Evolutionary conservation across 257 asterid species (phyloP).

Genomic region (Solanum sejunctum): DNA sequence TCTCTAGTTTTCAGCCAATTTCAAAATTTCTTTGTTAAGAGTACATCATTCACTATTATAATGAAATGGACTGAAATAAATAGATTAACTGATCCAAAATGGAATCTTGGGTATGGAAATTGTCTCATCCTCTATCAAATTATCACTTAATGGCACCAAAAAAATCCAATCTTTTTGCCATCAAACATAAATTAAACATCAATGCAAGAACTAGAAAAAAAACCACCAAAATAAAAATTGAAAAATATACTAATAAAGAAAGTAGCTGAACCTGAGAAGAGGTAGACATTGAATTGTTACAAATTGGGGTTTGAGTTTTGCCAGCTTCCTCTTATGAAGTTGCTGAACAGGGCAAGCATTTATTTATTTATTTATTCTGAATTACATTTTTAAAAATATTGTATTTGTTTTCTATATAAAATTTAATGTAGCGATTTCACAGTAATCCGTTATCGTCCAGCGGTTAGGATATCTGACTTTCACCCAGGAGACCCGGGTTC

Average conservation of each 20-base stretch:
- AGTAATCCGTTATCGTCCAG: slow-evolving; percentile 61
- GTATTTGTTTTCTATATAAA: accelerated
- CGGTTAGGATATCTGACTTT: slow-evolving; percentile 98
- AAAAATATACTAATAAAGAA: not conserved
- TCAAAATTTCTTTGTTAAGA: too few relatives aligned
- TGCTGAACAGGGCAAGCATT: not conserved
- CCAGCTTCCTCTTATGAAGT: not conserved
- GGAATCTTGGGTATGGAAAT: too few relatives aligned
- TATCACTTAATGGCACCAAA: slow-evolving; percentile 41
- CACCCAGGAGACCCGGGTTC: slow-evolving; percentile 98
- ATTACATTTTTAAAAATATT: too few relatives aligned
- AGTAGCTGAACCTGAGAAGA: not conserved
- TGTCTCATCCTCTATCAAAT: slow-evolving; percentile 33
- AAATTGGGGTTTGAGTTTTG: not conserved
- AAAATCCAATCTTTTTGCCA: slow-evolving; percentile 45
- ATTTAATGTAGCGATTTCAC: accelerated
- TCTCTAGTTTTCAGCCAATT: too few relatives aligned
- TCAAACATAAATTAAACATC: slow-evolving; percentile 10
- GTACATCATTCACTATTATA: too few relatives aligned
- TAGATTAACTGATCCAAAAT: too few relatives aligned
- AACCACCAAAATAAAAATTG: not conserved
- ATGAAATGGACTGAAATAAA: too few relatives aligned
- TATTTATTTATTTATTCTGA: not conserved
- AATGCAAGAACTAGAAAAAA: not conserved
- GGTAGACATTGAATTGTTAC: not conserved